Evolutionary conservation across 2,329 filamentous ascomycete genomes (phyloP), one percentile per base, ranked within the genome.

Genomic region (Apiospora arundinis): DNA sequence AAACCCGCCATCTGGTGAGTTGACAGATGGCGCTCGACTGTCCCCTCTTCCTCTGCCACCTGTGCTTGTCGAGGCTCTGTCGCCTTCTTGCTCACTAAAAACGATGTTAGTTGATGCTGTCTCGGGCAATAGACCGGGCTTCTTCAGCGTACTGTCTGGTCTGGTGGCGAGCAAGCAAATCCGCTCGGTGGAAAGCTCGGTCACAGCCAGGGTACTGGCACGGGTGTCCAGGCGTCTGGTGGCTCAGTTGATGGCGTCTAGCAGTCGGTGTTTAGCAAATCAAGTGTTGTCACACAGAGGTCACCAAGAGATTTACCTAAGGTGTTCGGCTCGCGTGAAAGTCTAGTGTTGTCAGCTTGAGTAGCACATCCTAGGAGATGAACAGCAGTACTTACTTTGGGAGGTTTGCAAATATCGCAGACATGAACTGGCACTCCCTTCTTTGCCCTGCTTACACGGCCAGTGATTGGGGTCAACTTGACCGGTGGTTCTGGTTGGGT

Each of bases 241-340:
- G 89, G 75, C 88, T 90, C 49, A 90, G 80, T 78, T 91, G 87
- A 78, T 91, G 89, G 70, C 89, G 87, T 76, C 89, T 90, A 71
- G 18, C 23, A 45, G n/a, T 28, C 28, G 14, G 25, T 16, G 25
- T 28, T 44, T 67, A 44, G 44, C 42, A 46, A 67, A 67, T 21
- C 9, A 18, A 37, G 9, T 9, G 21, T 40, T 63, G 8, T 63
- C 18, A 14, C 16, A 18, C 14, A 25, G 12, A 56, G 32, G 32
- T 21, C 18, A n/a, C 56, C n/a, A 63, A 32, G 37, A n/a, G 40
- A 40, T 78, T 79, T 74, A 91, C 89, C 88, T 88, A 56, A 91
- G 80, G 79, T 91, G 89, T 76, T 91, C 89, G 42, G 89, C 89
- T 76, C 89, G 83, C 16, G 89, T 90, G 73, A 91, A 91, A 1